phyloP scores from a whole-genome alignment of 2,329 filamentous ascomycete species.

The Ascochyta fabae region DNA sequence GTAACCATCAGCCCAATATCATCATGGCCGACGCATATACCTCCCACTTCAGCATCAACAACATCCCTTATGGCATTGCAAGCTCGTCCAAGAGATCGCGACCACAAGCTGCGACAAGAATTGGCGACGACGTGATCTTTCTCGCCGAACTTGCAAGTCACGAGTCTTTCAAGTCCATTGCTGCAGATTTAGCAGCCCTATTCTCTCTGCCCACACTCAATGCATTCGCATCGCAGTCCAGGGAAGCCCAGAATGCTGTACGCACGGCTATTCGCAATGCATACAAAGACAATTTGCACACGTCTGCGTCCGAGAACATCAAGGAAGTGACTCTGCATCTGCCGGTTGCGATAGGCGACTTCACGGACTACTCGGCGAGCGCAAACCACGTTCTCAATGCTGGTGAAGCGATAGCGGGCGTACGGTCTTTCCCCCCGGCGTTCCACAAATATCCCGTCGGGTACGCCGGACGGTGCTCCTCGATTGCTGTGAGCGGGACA shows the following conservation, averaged over 20 bases:
- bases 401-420: constrained; percentile 42
- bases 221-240: constrained; percentile 56
- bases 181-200: constrained; percentile 26
- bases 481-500: constrained; percentile 58
- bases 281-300: constrained; percentile 34
- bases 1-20: too few relatives aligned
- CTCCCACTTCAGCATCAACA: constrained; percentile 40
- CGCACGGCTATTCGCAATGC: constrained; percentile 50
- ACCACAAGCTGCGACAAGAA: constrained; percentile 58
- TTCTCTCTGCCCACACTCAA: constrained; percentile 53
- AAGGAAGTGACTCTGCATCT: constrained; percentile 58
- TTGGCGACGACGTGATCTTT: constrained; percentile 61
- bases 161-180: constrained; percentile 36
- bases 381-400: constrained; percentile 62
- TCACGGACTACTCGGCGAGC: constrained; percentile 65
- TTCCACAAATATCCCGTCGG: constrained; percentile 53
- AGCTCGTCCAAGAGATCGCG: constrained; percentile 27
- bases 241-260: constrained; percentile 47
- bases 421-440: constrained; percentile 30
- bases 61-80: constrained; percentile 43
- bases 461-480: constrained; percentile 63
- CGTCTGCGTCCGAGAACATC: constrained; percentile 38
- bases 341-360: constrained; percentile 63
- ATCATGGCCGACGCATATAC: constrained; percentile 31
- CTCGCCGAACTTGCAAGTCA: constrained; percentile 53